Evolutionary conservation across 2,329 filamentous ascomycete species (phyloP).

Genomic region (Hirsutella rhossiliensis): DNA sequence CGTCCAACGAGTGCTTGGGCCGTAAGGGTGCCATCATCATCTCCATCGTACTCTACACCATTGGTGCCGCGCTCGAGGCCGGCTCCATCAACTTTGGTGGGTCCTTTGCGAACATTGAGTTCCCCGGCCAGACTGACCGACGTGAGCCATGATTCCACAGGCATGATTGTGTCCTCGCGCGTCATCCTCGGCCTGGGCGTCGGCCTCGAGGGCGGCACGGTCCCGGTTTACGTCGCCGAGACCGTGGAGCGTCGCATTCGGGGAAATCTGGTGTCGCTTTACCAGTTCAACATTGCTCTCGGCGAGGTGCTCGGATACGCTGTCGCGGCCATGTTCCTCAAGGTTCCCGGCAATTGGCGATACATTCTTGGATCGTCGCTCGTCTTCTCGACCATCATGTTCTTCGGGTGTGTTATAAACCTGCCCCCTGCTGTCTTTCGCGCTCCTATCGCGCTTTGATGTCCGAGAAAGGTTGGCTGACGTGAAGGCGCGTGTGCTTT

Average conservation of each 20-base stretch:
- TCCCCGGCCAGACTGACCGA: neutral
- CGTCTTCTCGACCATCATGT: slow-evolving; percentile 44
- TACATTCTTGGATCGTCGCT: slow-evolving; percentile 64
- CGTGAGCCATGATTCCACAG: slow-evolving; percentile 5
- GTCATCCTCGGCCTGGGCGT: slow-evolving; percentile 60
- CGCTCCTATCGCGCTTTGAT: no score
- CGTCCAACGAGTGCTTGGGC: slow-evolving; percentile 55
- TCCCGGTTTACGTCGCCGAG: slow-evolving; percentile 64
- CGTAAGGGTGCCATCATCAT: slow-evolving; percentile 58
- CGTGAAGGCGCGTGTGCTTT: no score
- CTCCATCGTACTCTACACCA: slow-evolving; percentile 56
- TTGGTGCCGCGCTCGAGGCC: slow-evolving; percentile 57
- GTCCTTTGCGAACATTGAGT: neutral
- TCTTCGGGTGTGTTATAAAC: slow-evolving; percentile 14
- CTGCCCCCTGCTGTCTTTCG: no score
- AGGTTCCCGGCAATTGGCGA: slow-evolving; percentile 58
- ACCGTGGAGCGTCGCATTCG: slow-evolving; percentile 54
- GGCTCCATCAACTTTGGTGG: slow-evolving; percentile 51
- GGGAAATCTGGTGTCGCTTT: slow-evolving; percentile 61
- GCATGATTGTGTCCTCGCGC: slow-evolving; percentile 57
- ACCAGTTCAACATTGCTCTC: slow-evolving; percentile 66
- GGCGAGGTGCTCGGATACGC: slow-evolving; percentile 65
- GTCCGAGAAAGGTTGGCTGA: neutral
- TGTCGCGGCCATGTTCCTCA: slow-evolving; percentile 60
- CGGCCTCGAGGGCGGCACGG: slow-evolving; percentile 62